These are phyloP conservation scores for Peronospora tabacina DNA, from an alignment of 352 stramenopile genomes.

Conservation along the genomic window DNA sequence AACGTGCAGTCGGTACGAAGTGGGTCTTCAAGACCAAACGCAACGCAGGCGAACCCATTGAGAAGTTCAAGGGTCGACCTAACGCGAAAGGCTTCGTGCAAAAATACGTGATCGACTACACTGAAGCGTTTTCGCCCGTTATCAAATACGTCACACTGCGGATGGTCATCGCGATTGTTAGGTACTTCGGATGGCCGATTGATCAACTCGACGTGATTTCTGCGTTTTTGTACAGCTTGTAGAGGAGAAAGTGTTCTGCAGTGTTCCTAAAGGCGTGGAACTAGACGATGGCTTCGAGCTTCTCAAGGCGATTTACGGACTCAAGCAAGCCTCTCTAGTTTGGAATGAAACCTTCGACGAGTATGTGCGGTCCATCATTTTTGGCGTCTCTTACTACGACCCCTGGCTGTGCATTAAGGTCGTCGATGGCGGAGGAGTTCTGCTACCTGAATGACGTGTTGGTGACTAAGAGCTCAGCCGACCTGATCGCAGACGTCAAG, in stretches of 20 bases:
- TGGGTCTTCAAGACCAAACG: too few species aligned
- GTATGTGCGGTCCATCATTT: neutral
- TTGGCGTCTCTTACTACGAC: neutral
- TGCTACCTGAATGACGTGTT: constrained; percentile 10
- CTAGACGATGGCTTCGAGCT: neutral
- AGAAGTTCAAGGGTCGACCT: neutral
- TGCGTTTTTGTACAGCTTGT: constrained; percentile 4
- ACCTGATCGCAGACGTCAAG: constrained; percentile 9
- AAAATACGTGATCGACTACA: constrained; percentile 29
- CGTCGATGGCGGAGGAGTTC: constrained; percentile 1
- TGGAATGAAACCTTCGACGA: constrained; percentile 7
- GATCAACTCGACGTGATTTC: constrained; percentile 9
- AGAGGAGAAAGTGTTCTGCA: constrained; percentile 4
- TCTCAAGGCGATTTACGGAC: constrained; percentile 4
- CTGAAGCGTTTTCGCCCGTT: neutral
- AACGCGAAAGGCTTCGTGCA: constrained; percentile 7
- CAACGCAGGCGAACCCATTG: too few species aligned
- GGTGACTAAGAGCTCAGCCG: constrained; percentile 5
- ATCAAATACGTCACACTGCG: constrained; percentile 3
- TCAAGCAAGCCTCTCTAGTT: constrained; percentile 3
- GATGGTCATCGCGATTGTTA: neutral
- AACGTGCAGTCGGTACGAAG: too few species aligned
- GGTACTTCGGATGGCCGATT: neutral
- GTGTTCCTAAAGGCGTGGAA: neutral
- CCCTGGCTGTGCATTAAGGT: constrained; percentile 14